These are phyloP conservation scores for Ensete glaucum DNA, from an alignment of 176 grass and related monocot genomes.

Conservation along the genomic window DNA sequence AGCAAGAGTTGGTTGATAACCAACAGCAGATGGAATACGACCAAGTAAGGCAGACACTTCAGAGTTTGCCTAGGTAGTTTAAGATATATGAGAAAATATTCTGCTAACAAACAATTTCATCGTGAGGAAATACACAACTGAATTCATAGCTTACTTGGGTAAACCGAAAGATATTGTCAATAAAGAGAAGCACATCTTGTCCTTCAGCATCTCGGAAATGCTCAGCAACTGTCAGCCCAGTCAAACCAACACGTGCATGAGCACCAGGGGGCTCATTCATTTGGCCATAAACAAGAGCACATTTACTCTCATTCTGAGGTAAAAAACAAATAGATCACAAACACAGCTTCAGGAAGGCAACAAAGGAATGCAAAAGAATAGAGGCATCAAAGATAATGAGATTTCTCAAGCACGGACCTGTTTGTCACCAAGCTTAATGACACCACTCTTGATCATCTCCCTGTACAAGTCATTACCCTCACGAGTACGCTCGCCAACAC, in stretches of 20 bases:
- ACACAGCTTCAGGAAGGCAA: background rate
- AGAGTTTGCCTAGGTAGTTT: constrained; percentile 17
- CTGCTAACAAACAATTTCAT: background rate
- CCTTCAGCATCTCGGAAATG: constrained; percentile 18
- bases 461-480: constrained; percentile 25
- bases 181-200: constrained; percentile 29
- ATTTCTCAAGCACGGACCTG: background rate
- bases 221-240: constrained; percentile 24
- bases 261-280: constrained; percentile 31
- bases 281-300: constrained; percentile 24
- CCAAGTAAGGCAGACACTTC: constrained; percentile 26
- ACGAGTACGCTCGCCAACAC: constrained; percentile 25
- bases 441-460: constrained; percentile 27
- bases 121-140: background rate
- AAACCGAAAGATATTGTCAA: constrained; percentile 29
- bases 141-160: constrained; percentile 6
- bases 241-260: constrained; percentile 20
- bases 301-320: background rate
- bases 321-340: background rate
- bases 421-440: constrained; percentile 18
- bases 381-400: background rate
- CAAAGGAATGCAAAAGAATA: background rate
- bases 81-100: background rate
- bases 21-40: constrained; percentile 27
- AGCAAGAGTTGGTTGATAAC: constrained; percentile 25